Evolutionary conservation across 768 basidiomycete genomes (phyloP).

Genomic region (Kwoniella dendrophila): DNA sequence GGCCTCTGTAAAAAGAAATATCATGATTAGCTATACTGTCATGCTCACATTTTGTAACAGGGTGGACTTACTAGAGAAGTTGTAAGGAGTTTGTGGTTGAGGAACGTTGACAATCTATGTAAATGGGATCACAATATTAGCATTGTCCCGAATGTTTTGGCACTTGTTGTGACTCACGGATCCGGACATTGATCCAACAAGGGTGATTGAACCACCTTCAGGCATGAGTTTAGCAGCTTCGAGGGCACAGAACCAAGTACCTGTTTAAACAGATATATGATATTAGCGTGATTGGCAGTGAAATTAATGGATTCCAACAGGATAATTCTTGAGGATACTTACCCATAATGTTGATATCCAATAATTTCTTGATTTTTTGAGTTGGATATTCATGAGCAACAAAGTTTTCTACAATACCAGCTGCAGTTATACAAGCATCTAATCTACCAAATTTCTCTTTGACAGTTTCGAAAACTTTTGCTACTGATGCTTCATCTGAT

Average conservation of each 20-base stretch:
- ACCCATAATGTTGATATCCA: conserved; percentile 92
- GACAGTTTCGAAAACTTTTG: conserved; percentile 69
- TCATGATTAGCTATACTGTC: not conserved
- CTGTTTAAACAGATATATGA: conserved; percentile 7
- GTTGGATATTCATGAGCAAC: conserved; percentile 87
- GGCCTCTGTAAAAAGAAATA: conserved; percentile 38
- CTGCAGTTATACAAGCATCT: conserved; percentile 75
- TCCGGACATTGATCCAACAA: conserved; percentile 90
- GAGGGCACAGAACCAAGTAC: conserved; percentile 87
- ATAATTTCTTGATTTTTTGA: conserved; percentile 80
- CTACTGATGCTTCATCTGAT: conserved; percentile 75
- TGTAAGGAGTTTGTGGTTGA: conserved; percentile 93
- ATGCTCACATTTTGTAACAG: not conserved
- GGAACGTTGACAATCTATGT: conserved; percentile 81
- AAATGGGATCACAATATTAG: conserved; percentile 3
- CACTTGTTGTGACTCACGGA: conserved; percentile 62
- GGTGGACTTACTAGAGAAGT: conserved; percentile 73
- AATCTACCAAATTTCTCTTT: conserved; percentile 59
- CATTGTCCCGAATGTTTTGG: not conserved
- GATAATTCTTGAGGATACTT: not conserved
- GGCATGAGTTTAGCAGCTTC: conserved; percentile 94
- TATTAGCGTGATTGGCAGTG: conserved; percentile 1
- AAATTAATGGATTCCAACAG: not conserved
- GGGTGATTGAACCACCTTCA: conserved; percentile 72
- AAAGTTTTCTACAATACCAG: conserved; percentile 75